Evolutionary conservation across 805 yeast genomes (phyloP).

Genomic region (Scheffersomyces coipomensis): DNA sequence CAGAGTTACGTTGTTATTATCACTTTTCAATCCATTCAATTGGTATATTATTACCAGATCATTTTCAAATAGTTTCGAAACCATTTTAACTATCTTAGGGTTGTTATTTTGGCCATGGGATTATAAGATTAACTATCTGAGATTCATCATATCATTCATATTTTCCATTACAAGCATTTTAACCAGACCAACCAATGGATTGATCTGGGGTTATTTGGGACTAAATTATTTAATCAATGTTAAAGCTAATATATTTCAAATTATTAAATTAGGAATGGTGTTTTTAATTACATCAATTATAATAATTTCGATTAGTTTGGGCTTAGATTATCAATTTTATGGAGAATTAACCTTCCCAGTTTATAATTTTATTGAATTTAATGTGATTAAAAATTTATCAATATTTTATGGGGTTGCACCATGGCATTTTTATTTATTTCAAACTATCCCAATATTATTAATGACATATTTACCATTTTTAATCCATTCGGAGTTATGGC

Average conservation of each 20-base stretch:
- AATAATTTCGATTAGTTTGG: constrained; percentile 35
- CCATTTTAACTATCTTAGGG: constrained; percentile 65
- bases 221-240: constrained; percentile 12
- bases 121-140: constrained; percentile 7
- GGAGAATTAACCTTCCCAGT: constrained; percentile 58
- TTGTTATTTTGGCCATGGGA: constrained; percentile 74
- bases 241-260: constrained; percentile 8
- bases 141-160: constrained; percentile 29
- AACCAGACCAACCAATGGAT: constrained; percentile 79
- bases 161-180: constrained; percentile 53
- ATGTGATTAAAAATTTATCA: constrained; percentile 69
- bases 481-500: constrained; percentile 17
- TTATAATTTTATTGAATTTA: constrained; percentile 71
- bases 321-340: constrained; percentile 63
- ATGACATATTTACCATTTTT: constrained; percentile 67
- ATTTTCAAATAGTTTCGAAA: constrained; percentile 82
- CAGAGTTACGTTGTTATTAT: constrained; percentile 42
- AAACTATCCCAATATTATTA: constrained; percentile 77
- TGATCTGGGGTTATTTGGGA: constrained; percentile 75
- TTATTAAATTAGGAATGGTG: constrained; percentile 16
- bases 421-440: constrained; percentile 79
- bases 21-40: constrained; percentile 71
- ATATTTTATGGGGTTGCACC: constrained; percentile 84
- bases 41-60: constrained; percentile 81
- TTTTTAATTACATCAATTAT: constrained; percentile 13